phyloP scores from a whole-genome alignment of 495 filamentous ascomycete species.

The Hyaloscypha bicolor region DNA sequence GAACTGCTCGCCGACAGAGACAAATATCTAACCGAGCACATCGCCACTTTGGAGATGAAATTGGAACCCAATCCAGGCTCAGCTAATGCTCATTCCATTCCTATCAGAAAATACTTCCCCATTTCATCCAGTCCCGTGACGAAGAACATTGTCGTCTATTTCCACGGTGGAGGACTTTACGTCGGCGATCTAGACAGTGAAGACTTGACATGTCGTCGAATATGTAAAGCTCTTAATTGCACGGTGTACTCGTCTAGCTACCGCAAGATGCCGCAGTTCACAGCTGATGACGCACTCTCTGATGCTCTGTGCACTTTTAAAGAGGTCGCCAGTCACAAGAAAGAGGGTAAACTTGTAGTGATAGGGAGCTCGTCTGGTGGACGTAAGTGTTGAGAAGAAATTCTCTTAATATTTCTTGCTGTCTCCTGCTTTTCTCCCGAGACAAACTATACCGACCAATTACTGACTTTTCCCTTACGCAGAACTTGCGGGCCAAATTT shows the following conservation, averaged over 20 bases:
- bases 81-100: slow-evolving; percentile 5
- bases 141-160: slow-evolving; percentile 32
- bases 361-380: slow-evolving; percentile 38
- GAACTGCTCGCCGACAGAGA: slow-evolving; percentile 21
- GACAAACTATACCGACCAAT: not conserved
- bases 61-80: not conserved
- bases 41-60: slow-evolving; percentile 12
- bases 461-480: not conserved
- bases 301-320: slow-evolving; percentile 32
- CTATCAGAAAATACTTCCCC: slow-evolving; percentile 23
- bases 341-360: slow-evolving; percentile 23
- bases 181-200: slow-evolving; percentile 38
- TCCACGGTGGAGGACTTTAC: slow-evolving; percentile 38
- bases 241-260: slow-evolving; percentile 36
- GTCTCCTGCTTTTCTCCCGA: not conserved
- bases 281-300: slow-evolving; percentile 31
- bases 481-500: slow-evolving; percentile 37
- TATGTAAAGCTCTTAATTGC: slow-evolving; percentile 23
- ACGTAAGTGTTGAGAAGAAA: not conserved
- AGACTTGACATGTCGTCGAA: slow-evolving; percentile 37
- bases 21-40: slow-evolving; percentile 9
- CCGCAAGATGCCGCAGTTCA: slow-evolving; percentile 32
- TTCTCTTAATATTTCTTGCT: no score
- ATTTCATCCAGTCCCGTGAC: not conserved
- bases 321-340: slow-evolving; percentile 4